Conservation (phyloP, 495 filamentous ascomycete genomes). For the Chaetomium fimeti region DNA sequence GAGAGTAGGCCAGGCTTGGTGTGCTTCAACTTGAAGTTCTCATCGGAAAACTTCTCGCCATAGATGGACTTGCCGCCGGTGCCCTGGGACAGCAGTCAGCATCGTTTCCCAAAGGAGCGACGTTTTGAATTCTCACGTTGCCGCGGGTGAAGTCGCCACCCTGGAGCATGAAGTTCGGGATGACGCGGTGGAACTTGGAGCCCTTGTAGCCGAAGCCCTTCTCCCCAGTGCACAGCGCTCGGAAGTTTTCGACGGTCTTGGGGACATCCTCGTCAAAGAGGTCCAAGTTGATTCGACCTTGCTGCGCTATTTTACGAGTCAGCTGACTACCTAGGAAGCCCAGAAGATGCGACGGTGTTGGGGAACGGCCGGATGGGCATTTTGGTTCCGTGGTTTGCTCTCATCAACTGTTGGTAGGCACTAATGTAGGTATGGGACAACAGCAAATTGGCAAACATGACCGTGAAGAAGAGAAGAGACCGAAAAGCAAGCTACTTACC, state of each 20-base stretch:
- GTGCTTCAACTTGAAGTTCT: slow-evolving; percentile 73
- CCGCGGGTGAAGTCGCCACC: slow-evolving; percentile 98
- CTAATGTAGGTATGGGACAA: too few relatives aligned
- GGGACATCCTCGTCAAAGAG: slow-evolving; percentile 87
- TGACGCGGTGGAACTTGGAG: slow-evolving; percentile 92
- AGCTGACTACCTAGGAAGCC: slow-evolving; percentile 15
- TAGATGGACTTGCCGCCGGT: slow-evolving; percentile 87
- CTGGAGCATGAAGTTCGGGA: slow-evolving; percentile 97
- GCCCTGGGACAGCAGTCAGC: slow-evolving; percentile 53
- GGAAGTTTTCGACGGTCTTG: slow-evolving; percentile 93
- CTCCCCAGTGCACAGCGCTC: slow-evolving; percentile 86
- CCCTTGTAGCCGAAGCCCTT: slow-evolving; percentile 82
- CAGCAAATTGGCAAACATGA: too few relatives aligned
- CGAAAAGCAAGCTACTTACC: slow-evolving; percentile 50
- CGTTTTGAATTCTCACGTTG: slow-evolving; percentile 63
- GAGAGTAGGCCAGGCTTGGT: slow-evolving; percentile 63
- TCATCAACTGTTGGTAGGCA: too few relatives aligned
- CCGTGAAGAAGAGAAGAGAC: too few relatives aligned
- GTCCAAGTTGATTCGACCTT: slow-evolving; percentile 81
- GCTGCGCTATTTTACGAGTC: slow-evolving; percentile 56
- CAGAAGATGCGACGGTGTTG: too few relatives aligned
- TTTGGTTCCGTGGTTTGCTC: too few relatives aligned
- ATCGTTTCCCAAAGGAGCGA: neutral
- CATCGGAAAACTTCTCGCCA: slow-evolving; percentile 79
- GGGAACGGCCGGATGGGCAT: too few relatives aligned